Evolutionary conservation across 1,139 yeast genomes (phyloP).

Genomic region (Hansenula sp.): DNA sequence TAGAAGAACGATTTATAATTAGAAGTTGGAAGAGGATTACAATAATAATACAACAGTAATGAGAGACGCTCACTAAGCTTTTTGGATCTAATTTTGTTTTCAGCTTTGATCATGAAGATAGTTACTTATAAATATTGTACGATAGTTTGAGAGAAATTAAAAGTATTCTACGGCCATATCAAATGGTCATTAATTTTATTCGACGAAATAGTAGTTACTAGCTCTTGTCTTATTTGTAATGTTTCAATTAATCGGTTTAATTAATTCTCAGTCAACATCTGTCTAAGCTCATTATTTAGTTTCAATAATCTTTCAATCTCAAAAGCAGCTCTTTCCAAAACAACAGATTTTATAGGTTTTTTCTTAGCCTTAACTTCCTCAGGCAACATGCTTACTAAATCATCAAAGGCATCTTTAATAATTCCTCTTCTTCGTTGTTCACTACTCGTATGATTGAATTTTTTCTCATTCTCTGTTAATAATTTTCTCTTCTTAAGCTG

Average conservation of each 20-base stretch:
- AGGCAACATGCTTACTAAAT: slow-evolving; percentile 29
- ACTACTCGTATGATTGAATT: slow-evolving; percentile 67
- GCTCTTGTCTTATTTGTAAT: too few species aligned
- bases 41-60: not conserved
- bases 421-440: slow-evolving; percentile 74
- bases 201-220: too few species aligned
- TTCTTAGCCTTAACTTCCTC: slow-evolving; percentile 22
- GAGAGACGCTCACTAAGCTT: slow-evolving; percentile 8
- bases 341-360: slow-evolving; percentile 25
- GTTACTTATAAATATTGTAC: not conserved
- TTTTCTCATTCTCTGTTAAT: slow-evolving; percentile 62
- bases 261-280: slow-evolving; percentile 7
- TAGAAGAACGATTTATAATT: slow-evolving; percentile 19
- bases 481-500: slow-evolving; percentile 37
- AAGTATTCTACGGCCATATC: not conserved
- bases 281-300: slow-evolving; percentile 25
- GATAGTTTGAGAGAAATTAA: not conserved
- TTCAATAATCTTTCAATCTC: slow-evolving; percentile 27
- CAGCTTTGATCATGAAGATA: too few species aligned
- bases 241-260: not conserved
- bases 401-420: slow-evolving; percentile 62
- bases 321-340: slow-evolving; percentile 28
- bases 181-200: not conserved
- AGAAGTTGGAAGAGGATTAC: slow-evolving; percentile 7
- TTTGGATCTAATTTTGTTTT: slow-evolving; percentile 5